Evolutionary conservation across 2,329 filamentous ascomycete species (phyloP).

Genomic region (Cladosporium cucumerinum): DNA sequence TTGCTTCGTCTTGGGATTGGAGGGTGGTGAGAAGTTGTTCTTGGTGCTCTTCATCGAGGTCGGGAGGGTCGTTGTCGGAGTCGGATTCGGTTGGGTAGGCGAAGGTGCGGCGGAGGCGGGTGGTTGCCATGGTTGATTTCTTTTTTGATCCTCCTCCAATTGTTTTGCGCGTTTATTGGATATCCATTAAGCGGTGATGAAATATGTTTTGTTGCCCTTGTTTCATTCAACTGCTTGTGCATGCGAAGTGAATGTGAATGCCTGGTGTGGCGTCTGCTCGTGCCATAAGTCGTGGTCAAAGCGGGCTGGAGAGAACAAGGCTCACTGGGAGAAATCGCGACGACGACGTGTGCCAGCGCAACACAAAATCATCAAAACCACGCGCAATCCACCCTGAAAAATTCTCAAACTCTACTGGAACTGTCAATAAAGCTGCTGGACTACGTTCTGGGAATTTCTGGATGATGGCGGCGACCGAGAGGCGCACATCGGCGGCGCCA

Average conservation of each 20-base stretch:
- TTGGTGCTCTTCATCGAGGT: slow-evolving; percentile 73
- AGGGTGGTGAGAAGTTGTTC: slow-evolving; percentile 60
- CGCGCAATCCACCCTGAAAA: not conserved
- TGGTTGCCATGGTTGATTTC: slow-evolving; percentile 43
- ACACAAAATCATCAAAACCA: slow-evolving; percentile 5
- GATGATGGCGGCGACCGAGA: slow-evolving; percentile 14
- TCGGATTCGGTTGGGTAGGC: slow-evolving; percentile 63
- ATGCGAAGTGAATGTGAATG: slow-evolving; percentile 1
- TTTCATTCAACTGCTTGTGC: not conserved
- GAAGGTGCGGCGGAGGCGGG: slow-evolving; percentile 73
- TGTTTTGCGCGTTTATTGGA: not conserved
- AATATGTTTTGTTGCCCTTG: not conserved
- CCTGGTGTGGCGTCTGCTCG: not conserved
- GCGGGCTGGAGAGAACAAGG: not conserved
- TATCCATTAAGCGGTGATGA: too few relatives aligned
- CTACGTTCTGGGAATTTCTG: not conserved
- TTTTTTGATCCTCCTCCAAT: not conserved
- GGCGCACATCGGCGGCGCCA: slow-evolving; percentile 12
- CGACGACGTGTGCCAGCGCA: slow-evolving; percentile 2
- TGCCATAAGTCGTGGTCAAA: slow-evolving; percentile 7
- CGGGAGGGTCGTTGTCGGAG: slow-evolving; percentile 50
- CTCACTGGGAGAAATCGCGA: not conserved
- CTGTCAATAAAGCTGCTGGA: not conserved
- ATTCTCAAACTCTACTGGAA: not conserved
- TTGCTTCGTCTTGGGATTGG: slow-evolving; percentile 48